Evolutionary conservation across 495 filamentous ascomycete genomes (phyloP).

Genomic region (Bacidia rubella): DNA sequence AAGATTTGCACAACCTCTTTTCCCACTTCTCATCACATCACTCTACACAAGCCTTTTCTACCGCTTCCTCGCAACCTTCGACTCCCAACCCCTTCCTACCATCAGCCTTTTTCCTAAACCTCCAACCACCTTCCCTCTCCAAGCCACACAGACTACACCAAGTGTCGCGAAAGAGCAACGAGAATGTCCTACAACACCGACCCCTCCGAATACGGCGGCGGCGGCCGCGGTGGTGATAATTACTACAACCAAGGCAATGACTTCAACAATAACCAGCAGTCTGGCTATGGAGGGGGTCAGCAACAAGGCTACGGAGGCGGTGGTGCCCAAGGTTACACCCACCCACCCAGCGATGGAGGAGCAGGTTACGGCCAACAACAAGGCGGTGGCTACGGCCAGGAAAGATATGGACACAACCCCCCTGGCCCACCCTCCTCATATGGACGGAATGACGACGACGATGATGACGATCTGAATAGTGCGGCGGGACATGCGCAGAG

Average conservation of each 20-base stretch:
- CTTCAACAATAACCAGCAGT: background rate
- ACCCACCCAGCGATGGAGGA: conserved; percentile 8
- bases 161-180: no score
- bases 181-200: conserved; percentile 19
- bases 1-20: background rate
- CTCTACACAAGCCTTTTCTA: background rate
- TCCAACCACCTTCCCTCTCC: no score
- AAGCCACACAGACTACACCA: no score
- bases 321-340: background rate
- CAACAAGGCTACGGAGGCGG: background rate
- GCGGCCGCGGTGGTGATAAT: conserved; percentile 12
- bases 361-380: background rate
- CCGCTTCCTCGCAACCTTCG: background rate
- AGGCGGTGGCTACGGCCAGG: conserved; percentile 4
- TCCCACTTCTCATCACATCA: background rate
- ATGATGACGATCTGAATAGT: conserved; percentile 31
- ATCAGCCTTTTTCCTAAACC: no score
- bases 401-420: conserved; percentile 7
- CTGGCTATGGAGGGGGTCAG: background rate
- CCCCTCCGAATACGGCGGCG: conserved; percentile 8
- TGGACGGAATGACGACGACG: conserved; percentile 10
- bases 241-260: conserved; percentile 7
- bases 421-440: background rate
- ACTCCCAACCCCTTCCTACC: background rate
- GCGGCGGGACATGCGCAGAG: conserved; percentile 35